Percentiles rank a stretch among this genome's conserved stretches.
Conservation (phyloP, 345 rosid species). For the Corymbia maculata region DNA sequence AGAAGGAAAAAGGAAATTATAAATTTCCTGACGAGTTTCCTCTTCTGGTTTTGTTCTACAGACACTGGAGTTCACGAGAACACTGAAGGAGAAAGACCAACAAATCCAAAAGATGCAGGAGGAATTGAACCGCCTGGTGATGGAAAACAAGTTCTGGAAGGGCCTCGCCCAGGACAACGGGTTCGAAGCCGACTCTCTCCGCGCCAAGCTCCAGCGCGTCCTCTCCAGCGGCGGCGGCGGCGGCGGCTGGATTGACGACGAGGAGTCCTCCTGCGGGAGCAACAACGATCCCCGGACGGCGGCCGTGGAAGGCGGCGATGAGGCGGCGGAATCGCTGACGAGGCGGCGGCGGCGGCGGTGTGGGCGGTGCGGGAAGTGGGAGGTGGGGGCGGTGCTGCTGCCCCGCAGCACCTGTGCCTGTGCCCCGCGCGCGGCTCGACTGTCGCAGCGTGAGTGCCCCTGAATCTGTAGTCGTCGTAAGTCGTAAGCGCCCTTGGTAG, state of each 20-base stretch:
- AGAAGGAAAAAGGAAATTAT: too few species aligned
- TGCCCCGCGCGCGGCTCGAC: neutral
- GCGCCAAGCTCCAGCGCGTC: conserved; percentile 45
- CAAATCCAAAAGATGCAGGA: conserved; percentile 50
- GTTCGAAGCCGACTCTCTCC: conserved; percentile 51
- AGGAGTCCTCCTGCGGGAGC: conserved; percentile 66
- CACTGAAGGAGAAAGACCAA: conserved; percentile 44
- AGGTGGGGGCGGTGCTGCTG: conserved; percentile 55
- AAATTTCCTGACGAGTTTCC: neutral
- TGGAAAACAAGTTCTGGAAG: conserved; percentile 58
- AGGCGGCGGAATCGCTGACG: neutral
- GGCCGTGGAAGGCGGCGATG: neutral
- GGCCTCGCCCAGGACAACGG: conserved; percentile 62
- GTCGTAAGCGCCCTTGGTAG: neutral
- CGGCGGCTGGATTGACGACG: conserved; percentile 23
- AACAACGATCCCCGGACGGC: conserved; percentile 16
- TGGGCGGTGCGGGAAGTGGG: conserved; percentile 51
- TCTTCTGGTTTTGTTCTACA: neutral
- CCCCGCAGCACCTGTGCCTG: conserved; percentile 87
- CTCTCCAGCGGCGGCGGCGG: conserved; percentile 26
- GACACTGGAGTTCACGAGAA: conserved; percentile 32
- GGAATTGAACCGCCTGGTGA: conserved; percentile 26
- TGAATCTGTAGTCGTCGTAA: conserved; percentile 35
- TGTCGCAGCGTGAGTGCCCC: conserved; percentile 47
- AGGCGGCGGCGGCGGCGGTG: conserved; percentile 9